Evolutionary conservation across 139 green algal species (phyloP).

Genomic region (Chlorella vulgaris): DNA sequence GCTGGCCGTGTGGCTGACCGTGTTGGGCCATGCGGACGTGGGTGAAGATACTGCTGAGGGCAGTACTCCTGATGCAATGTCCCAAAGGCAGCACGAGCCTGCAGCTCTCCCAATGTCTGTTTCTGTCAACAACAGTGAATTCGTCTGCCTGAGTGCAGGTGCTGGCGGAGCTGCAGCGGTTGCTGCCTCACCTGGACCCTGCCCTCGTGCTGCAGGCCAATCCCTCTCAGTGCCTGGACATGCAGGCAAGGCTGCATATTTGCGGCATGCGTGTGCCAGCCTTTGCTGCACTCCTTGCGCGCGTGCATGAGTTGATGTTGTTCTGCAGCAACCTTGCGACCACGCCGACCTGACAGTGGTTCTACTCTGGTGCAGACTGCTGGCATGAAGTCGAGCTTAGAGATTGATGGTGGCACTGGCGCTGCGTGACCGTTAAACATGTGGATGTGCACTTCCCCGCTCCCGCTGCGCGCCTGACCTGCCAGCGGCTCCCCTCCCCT

Average conservation of each 20-base stretch:
- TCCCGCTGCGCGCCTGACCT: neutral
- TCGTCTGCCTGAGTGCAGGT: neutral
- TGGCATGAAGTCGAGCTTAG: slow-evolving; percentile 37
- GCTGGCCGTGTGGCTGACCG: neutral
- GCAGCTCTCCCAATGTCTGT: neutral
- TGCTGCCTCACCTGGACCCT: slow-evolving; percentile 2
- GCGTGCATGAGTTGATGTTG: neutral
- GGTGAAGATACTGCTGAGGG: neutral
- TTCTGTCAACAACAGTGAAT: neutral
- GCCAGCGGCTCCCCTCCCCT: no score
- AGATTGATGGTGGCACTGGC: slow-evolving; percentile 41
- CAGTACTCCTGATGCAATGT: neutral
- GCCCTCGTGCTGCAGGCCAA: neutral
- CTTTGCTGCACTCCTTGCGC: neutral
- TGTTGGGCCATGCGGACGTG: neutral
- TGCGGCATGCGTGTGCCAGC: neutral
- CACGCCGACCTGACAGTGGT: slow-evolving; percentile 8
- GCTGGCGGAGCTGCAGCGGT: slow-evolving; percentile 22
- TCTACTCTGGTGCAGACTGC: slow-evolving; percentile 44
- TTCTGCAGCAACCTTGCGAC: slow-evolving; percentile 5
- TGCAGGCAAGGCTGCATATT: neutral
- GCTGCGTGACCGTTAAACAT: neutral
- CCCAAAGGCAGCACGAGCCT: neutral
- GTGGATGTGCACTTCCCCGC: neutral
- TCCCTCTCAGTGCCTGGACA: slow-evolving; percentile 1